These are phyloP conservation scores for Zoysia matrella DNA, from an alignment of 202 grass and related monocot genomes.

Conservation along the genomic window DNA sequence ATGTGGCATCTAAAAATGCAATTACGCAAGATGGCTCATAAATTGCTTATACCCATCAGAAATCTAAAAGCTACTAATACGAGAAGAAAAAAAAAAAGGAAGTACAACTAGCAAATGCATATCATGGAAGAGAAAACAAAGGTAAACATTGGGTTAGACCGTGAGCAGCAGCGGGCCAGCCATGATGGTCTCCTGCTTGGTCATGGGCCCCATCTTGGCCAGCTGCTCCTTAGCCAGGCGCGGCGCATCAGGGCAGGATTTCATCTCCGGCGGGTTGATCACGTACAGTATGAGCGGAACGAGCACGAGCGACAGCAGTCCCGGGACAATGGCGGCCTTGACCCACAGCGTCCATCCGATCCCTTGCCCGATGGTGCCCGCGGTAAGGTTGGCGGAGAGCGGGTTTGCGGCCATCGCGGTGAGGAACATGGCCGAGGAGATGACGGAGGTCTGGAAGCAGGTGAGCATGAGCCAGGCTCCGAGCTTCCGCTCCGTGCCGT, in stretches of 20 bases:
- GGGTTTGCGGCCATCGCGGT: conserved; percentile 93
- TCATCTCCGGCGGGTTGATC: conserved; percentile 89
- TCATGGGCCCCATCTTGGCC: conserved; percentile 91
- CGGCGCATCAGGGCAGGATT: conserved; percentile 81
- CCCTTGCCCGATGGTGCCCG: conserved; percentile 62
- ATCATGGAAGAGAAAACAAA: neutral
- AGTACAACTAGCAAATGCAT: neutral
- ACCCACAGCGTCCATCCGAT: conserved; percentile 99
- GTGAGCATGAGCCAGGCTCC: too few relatives aligned
- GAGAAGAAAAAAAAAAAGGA: too few relatives aligned
- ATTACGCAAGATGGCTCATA: neutral
- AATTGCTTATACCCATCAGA: neutral
- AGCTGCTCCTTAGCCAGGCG: conserved; percentile 86
- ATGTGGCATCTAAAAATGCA: neutral
- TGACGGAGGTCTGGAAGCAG: too few relatives aligned
- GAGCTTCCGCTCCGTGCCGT: too few relatives aligned
- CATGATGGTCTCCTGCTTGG: conserved; percentile 40
- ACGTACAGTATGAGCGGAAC: conserved; percentile 85
- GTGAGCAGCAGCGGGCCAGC: conserved; percentile 77
- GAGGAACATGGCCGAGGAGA: conserved; percentile 91
- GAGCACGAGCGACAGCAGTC: conserved; percentile 71
- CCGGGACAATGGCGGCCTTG: conserved; percentile 84
- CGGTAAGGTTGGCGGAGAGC: conserved; percentile 84
- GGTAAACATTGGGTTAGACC: conserved; percentile 42
- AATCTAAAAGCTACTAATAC: too few relatives aligned